phyloP scores from a whole-genome alignment of 345 rosid genomes.

The Rhizophora apiculata region DNA sequence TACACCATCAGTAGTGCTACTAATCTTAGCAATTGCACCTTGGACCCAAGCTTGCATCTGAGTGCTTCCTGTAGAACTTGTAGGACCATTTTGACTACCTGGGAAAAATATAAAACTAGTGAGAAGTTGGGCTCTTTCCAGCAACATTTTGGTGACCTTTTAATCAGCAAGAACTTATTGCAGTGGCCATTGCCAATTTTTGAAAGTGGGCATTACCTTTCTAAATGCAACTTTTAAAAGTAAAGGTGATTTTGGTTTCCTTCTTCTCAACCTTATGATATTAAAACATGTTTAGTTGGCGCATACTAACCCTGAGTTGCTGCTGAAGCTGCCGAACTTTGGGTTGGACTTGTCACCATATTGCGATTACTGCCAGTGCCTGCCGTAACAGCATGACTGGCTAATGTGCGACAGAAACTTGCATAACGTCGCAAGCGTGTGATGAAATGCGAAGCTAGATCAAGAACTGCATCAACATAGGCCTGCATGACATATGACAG shows the following conservation, averaged over 20 bases:
- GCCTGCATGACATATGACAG: conserved; percentile 52
- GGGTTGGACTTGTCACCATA: conserved; percentile 84
- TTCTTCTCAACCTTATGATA: not conserved
- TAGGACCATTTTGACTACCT: conserved; percentile 75
- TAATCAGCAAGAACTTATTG: not conserved
- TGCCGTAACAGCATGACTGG: conserved; percentile 90
- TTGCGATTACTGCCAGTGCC: conserved; percentile 87
- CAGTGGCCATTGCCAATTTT: not conserved
- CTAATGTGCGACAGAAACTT: conserved; percentile 98
- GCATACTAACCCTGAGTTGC: conserved; percentile 71
- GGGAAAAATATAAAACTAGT: conserved; percentile 17
- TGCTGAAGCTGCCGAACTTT: conserved; percentile 70
- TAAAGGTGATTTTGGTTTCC: not conserved
- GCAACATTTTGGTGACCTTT: not conserved
- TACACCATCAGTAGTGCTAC: conserved; percentile 75
- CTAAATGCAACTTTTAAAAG: not conserved
- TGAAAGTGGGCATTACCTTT: not conserved
- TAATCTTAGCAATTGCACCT: conserved; percentile 96
- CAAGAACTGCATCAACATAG: conserved; percentile 97
- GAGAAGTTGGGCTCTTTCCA: not conserved
- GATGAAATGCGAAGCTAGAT: conserved; percentile 97
- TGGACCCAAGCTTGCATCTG: conserved; percentile 99
- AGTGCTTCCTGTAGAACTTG: conserved; percentile 87
- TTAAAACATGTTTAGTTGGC: conserved; percentile 7
- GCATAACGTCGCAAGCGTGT: conserved; percentile 97